phyloP scores from a whole-genome alignment of 192 early-diverging fungal species.

The Coemansia pectinata region DNA sequence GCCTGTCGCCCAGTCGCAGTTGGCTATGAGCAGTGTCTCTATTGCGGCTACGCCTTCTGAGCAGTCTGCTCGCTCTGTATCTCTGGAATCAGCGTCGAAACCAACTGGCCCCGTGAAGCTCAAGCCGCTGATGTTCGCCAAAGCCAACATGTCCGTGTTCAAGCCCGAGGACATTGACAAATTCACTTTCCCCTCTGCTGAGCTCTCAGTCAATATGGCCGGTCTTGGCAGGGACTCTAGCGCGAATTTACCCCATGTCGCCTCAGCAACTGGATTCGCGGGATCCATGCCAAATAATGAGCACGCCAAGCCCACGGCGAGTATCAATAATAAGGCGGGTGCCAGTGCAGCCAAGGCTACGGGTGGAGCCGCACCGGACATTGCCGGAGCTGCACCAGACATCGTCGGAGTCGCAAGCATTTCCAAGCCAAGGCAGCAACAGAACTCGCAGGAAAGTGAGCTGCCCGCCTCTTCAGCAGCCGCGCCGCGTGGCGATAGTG shows the following conservation, averaged over 20 bases:
- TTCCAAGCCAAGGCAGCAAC: not conserved
- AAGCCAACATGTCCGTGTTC: constrained; percentile 32
- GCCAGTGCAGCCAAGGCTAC: not conserved
- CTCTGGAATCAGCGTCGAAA: not conserved
- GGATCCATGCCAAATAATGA: not conserved
- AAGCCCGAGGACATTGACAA: constrained; percentile 51
- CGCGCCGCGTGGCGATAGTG: not conserved
- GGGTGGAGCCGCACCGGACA: not conserved
- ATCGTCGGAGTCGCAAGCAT: not conserved
- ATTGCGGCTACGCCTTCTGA: not conserved
- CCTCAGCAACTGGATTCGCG: not conserved
- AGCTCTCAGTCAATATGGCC: constrained; percentile 35
- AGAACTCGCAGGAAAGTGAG: not conserved
- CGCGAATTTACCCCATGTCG: not conserved
- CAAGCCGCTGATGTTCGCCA: constrained; percentile 34
- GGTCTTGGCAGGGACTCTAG: constrained; percentile 6
- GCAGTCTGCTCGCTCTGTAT: not conserved
- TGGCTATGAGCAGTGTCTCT: not conserved
- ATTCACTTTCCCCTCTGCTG: constrained; percentile 45
- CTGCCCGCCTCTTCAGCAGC: not conserved
- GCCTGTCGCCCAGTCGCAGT: not conserved
- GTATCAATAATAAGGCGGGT: not conserved
- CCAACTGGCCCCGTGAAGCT: not conserved
- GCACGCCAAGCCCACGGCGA: not conserved
- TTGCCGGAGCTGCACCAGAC: not conserved